A percentile compares a stretch with the other conserved stretches of the same genome.
phyloP scores from a whole-genome alignment of 2,329 filamentous ascomycete species.

The Pseudogymnoascus sp. region DNA sequence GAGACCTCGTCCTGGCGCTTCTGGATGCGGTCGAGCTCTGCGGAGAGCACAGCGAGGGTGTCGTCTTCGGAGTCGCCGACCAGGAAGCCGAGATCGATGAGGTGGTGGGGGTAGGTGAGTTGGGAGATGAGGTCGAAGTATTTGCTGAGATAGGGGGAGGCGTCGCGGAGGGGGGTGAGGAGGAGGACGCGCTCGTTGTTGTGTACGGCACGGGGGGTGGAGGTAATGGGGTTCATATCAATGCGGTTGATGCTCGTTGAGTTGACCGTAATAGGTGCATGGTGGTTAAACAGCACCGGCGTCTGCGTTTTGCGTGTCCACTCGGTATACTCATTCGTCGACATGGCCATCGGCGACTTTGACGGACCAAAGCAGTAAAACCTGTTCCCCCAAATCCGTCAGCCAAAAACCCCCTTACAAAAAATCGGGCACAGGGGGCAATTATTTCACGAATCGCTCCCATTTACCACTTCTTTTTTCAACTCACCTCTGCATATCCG shows the following conservation, averaged over 20 bases:
- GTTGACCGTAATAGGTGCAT: conserved; percentile 79
- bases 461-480: neutral
- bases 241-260: conserved; percentile 68
- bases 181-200: conserved; percentile 87
- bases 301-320: conserved; percentile 88
- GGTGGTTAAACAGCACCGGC: conserved; percentile 93
- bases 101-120: conserved; percentile 85
- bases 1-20: conserved; percentile 69
- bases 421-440: conserved; percentile 8
- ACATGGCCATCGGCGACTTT: conserved; percentile 95
- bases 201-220: conserved; percentile 65
- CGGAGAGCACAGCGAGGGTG: conserved; percentile 75
- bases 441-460: neutral
- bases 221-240: conserved; percentile 76
- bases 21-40: conserved; percentile 83
- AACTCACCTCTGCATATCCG: conserved; percentile 78
- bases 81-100: conserved; percentile 92
- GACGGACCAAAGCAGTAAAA: conserved; percentile 96
- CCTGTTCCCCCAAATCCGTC: conserved; percentile 39
- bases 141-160: conserved; percentile 69
- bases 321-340: conserved; percentile 76
- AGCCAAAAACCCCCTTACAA: conserved; percentile 10
- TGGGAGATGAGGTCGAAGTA: conserved; percentile 90
- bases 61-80: conserved; percentile 89
- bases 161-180: conserved; percentile 87